phyloP scores from a whole-genome alignment of 2,329 filamentous ascomycete genomes.

The Nannizziopsis arthrosporioides region DNA sequence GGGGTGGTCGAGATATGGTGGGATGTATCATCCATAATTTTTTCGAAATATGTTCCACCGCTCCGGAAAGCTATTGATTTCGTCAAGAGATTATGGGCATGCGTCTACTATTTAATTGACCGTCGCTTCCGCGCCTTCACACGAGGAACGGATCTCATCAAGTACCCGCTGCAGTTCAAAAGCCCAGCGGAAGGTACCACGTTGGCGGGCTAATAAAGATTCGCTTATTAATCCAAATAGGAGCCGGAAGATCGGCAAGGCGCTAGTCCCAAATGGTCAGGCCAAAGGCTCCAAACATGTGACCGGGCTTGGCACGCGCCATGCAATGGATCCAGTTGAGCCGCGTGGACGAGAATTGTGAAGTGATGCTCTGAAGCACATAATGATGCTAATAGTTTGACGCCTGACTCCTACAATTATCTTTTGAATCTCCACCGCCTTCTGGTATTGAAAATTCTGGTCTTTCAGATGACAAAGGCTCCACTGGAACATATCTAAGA shows the following conservation, averaged over 20 bases:
- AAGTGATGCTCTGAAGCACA: no score
- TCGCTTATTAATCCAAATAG: neutral
- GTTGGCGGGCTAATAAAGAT: no score
- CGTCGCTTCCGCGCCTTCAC: no score
- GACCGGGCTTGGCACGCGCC: slow-evolving; percentile 8
- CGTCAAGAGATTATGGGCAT: neutral
- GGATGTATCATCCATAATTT: slow-evolving; percentile 1
- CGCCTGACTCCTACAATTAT: no score
- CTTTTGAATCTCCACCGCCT: neutral
- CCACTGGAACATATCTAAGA: no score
- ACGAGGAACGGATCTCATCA: no score
- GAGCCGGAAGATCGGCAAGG: neutral
- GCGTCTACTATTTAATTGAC: no score
- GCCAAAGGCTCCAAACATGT: neutral
- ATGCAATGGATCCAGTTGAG: neutral
- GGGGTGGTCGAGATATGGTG: slow-evolving; percentile 3
- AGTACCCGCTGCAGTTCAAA: no score
- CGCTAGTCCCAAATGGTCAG: neutral
- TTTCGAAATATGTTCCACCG: no score
- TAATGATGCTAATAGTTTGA: no score
- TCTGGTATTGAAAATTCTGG: neutral
- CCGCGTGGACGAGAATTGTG: neutral
- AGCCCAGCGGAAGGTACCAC: no score
- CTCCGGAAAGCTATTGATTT: neutral
- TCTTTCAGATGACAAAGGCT: neutral